Percentiles rank a stretch among this genome's conserved stretches.
These are phyloP conservation scores for Blastobotrys illinoisensis DNA, from an alignment of 1,139 yeast genomes.

Conservation along the genomic window DNA sequence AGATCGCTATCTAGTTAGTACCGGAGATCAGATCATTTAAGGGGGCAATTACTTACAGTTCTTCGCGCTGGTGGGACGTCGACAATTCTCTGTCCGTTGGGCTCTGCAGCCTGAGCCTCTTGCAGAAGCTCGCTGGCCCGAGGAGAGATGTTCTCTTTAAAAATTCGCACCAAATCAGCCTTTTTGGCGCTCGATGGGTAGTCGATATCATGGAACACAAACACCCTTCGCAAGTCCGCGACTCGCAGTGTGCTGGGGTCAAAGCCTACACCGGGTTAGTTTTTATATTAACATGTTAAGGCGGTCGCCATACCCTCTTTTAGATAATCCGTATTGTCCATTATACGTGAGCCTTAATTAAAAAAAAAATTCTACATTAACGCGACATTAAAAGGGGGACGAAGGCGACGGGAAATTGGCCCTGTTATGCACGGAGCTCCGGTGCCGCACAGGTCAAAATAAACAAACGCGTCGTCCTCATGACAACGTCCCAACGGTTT, in stretches of 20 bases:
- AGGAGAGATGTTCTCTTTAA: constrained; percentile 44
- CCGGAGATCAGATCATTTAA: not conserved
- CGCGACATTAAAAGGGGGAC: not conserved
- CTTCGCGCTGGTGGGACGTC: constrained; percentile 28
- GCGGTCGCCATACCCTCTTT: constrained; percentile 15
- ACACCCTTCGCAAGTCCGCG: constrained; percentile 57
- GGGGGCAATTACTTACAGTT: constrained; percentile 6
- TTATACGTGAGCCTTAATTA: constrained; percentile 1
- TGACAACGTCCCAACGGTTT: not conserved
- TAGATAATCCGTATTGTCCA: constrained; percentile 18
- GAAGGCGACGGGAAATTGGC: not conserved
- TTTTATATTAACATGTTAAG: not conserved
- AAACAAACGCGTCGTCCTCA: not conserved
- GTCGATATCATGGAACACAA: constrained; percentile 51
- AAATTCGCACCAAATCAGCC: constrained; percentile 49
- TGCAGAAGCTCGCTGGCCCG: constrained; percentile 35
- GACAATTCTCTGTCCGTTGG: constrained; percentile 30
- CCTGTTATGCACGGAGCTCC: not conserved
- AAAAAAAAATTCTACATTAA: not conserved
- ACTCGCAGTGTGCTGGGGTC: constrained; percentile 58
- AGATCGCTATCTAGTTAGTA: constrained; percentile 13
- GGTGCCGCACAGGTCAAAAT: not conserved
- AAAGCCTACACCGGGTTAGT: constrained; percentile 40
- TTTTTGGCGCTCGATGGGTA: constrained; percentile 62
- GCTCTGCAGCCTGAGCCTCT: constrained; percentile 25